Conservation (phyloP, 2,329 filamentous ascomycete species). For the Lecanoromycetidae sp. region DNA sequence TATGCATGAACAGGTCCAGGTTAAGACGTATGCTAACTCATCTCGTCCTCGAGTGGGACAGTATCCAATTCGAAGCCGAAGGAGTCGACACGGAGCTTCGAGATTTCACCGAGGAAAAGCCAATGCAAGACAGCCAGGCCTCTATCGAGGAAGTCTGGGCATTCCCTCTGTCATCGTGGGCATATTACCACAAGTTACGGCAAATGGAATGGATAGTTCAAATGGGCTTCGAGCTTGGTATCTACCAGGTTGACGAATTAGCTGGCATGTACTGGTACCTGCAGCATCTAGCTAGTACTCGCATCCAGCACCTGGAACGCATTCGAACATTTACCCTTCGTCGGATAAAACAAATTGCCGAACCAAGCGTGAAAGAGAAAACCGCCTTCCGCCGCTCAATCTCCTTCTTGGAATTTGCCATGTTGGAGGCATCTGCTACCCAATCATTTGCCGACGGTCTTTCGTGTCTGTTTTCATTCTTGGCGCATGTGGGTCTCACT, state of each 20-base stretch:
- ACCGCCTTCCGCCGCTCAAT: conserved; percentile 29
- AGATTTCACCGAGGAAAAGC: conserved; percentile 46
- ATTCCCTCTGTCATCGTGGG: conserved; percentile 75
- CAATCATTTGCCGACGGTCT: conserved; percentile 42
- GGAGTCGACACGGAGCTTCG: conserved; percentile 60
- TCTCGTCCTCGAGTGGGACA: conserved; percentile 69
- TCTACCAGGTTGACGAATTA: conserved; percentile 78
- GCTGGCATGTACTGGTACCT: conserved; percentile 83
- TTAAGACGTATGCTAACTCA: conserved; percentile 84
- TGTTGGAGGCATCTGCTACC: conserved; percentile 53
- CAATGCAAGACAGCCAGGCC: conserved; percentile 39
- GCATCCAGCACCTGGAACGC: conserved; percentile 57
- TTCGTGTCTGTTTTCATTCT: conserved; percentile 48
- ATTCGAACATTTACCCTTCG: conserved; percentile 53
- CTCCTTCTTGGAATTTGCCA: conserved; percentile 46
- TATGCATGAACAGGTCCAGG: conserved; percentile 83
- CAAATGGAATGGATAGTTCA: conserved; percentile 81
- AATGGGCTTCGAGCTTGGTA: conserved; percentile 83
- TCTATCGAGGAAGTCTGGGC: conserved; percentile 48
- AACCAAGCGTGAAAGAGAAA: conserved; percentile 18
- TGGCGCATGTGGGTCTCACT: conserved; percentile 45
- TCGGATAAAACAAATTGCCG: conserved; percentile 21
- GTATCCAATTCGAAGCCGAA: conserved; percentile 64
- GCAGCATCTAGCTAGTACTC: conserved; percentile 57
- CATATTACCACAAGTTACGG: conserved; percentile 77